These are phyloP conservation scores for Gracilaria gracilis DNA, from an alignment of 23 red algal species.

Conservation along the genomic window DNA sequence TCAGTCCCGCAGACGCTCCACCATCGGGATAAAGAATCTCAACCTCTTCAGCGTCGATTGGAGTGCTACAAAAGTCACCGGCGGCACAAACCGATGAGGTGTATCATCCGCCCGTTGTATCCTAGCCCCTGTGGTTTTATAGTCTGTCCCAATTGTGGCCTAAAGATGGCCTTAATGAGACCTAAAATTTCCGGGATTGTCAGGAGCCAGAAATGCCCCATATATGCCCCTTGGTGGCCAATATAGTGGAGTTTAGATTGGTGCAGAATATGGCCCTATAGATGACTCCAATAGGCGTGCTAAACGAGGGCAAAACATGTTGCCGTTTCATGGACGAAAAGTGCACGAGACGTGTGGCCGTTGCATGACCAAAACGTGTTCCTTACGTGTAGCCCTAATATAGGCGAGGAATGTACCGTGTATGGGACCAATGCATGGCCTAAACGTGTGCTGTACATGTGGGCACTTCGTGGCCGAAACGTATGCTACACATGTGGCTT, in stretches of 20 bases:
- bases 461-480: too few species aligned
- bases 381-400: background rate
- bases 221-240: background rate
- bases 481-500: background rate
- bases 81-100: too few species aligned
- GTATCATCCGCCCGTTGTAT: too few species aligned
- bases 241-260: background rate
- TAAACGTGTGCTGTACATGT: background rate
- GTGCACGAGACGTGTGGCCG: background rate
- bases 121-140: background rate
- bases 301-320: background rate
- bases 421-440: background rate
- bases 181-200: background rate
- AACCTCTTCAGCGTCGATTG: too few species aligned
- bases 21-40: too few species aligned
- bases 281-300: background rate
- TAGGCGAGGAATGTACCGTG: background rate
- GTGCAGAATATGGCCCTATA: background rate
- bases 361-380: background rate
- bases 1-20: too few species aligned
- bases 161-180: background rate
- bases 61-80: too few species aligned
- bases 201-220: background rate
- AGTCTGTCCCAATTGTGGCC: background rate
- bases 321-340: background rate